A percentile compares a stretch with the other conserved stretches of the same genome.
Evolutionary conservation across 768 basidiomycete species (phyloP).

Genomic region (Inosperma sp.): DNA sequence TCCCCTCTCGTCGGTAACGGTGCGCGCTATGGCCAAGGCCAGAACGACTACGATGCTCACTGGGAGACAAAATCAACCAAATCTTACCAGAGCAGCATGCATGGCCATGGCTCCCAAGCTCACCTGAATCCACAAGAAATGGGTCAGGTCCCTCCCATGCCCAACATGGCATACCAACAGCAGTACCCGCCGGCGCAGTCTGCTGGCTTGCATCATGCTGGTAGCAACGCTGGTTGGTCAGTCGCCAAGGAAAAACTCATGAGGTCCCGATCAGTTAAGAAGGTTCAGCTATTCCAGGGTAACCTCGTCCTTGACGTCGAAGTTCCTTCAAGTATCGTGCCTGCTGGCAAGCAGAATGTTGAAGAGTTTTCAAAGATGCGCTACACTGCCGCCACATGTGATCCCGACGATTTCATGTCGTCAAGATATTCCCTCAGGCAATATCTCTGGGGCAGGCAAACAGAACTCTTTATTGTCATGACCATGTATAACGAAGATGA

Average conservation of each 20-base stretch:
- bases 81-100: slow-evolving; percentile 62
- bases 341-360: slow-evolving; percentile 52
- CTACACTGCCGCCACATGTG: slow-evolving; percentile 86
- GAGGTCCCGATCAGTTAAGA: slow-evolving; percentile 72
- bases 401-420: slow-evolving; percentile 83
- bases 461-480: slow-evolving; percentile 93
- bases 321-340: slow-evolving; percentile 75
- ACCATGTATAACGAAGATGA: slow-evolving; percentile 97
- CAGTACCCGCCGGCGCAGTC: slow-evolving; percentile 37
- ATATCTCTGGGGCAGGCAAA: slow-evolving; percentile 73
- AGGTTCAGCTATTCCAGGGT: slow-evolving; percentile 75
- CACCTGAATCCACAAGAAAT: slow-evolving; percentile 68
- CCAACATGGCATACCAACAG: slow-evolving; percentile 47
- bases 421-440: slow-evolving; percentile 75
- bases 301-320: slow-evolving; percentile 82
- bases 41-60: slow-evolving; percentile 46
- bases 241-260: slow-evolving; percentile 74
- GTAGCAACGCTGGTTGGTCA: slow-evolving; percentile 55
- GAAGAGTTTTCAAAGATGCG: slow-evolving; percentile 83
- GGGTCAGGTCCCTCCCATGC: slow-evolving; percentile 56
- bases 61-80: slow-evolving; percentile 52
- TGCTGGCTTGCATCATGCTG: slow-evolving; percentile 45
- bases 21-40: slow-evolving; percentile 33
- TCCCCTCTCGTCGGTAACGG: slow-evolving; percentile 26
- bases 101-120: slow-evolving; percentile 64